Percentiles rank a stretch among this genome's conserved stretches.
These are phyloP conservation scores for Styphnolobium japonicum DNA, from an alignment of 306 rosid species.

Conservation along the genomic window DNA sequence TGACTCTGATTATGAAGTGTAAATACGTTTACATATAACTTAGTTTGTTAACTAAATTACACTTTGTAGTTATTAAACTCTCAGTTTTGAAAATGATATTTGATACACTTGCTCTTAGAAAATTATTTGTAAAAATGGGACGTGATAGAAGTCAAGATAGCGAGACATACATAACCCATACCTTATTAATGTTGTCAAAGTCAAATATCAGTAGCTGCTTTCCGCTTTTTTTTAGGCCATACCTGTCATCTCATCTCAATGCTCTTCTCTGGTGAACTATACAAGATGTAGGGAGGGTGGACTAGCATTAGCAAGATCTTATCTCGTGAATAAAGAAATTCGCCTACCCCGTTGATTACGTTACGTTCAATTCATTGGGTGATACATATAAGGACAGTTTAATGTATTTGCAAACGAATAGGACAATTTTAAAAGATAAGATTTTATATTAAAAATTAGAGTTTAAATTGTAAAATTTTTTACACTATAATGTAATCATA, in stretches of 20 bases:
- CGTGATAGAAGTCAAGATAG: background rate
- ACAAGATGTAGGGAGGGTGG: background rate
- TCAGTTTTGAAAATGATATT: background rate
- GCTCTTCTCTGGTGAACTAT: background rate
- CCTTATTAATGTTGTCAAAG: background rate
- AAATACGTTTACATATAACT: too few species aligned
- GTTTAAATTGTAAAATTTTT: too few species aligned
- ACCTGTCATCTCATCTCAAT: background rate
- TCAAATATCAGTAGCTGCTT: background rate
- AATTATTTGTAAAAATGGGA: background rate
- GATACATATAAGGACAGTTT: too few species aligned
- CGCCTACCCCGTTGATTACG: background rate
- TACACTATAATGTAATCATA: too few species aligned
- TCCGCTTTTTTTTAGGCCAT: background rate
- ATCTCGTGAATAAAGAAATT: background rate
- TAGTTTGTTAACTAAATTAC: too few species aligned
- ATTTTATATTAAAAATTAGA: too few species aligned
- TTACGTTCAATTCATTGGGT: background rate
- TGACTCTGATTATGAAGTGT: too few species aligned
- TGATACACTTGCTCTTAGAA: background rate
- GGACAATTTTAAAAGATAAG: too few species aligned
- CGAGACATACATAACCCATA: background rate
- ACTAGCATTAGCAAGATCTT: background rate
- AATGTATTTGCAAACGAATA: too few species aligned
- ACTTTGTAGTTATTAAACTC: too few species aligned